Percentiles rank a stretch among this genome's conserved stretches.
These are phyloP conservation scores for Dryas octopetala DNA, from an alignment of 306 rosid genomes.

Conservation along the genomic window DNA sequence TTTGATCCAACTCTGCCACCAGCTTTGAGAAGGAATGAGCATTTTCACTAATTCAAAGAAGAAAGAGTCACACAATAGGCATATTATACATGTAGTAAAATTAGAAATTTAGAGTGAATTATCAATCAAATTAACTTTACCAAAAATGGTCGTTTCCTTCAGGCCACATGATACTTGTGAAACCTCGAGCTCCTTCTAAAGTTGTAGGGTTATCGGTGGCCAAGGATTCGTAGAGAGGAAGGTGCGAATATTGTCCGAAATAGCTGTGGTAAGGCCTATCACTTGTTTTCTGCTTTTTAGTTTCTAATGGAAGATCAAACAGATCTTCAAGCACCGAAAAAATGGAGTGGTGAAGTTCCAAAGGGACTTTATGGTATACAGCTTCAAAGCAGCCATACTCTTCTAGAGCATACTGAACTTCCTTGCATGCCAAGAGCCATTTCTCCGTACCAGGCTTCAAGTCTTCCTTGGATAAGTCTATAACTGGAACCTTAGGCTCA, in stretches of 20 bases:
- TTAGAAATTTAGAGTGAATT: background rate
- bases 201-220: slow-evolving; percentile 37
- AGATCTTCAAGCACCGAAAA: slow-evolving; percentile 40
- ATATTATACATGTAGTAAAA: background rate
- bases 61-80: background rate
- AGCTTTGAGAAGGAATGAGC: slow-evolving; percentile 25
- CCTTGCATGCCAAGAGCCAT: slow-evolving; percentile 42
- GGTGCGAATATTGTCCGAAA: background rate
- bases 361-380: slow-evolving; percentile 36
- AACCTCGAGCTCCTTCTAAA: slow-evolving; percentile 17
- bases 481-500: slow-evolving; percentile 32
- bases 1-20: slow-evolving; percentile 28
- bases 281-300: slow-evolving; percentile 33
- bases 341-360: slow-evolving; percentile 43
- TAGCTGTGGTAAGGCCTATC: slow-evolving; percentile 38
- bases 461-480: slow-evolving; percentile 38
- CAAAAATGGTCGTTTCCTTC: slow-evolving; percentile 24
- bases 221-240: slow-evolving; percentile 43
- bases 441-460: slow-evolving; percentile 44
- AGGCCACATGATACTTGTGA: slow-evolving; percentile 43
- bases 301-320: slow-evolving; percentile 54
- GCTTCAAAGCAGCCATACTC: slow-evolving; percentile 56
- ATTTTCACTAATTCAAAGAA: too few relatives aligned
- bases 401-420: slow-evolving; percentile 48
- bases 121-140: background rate